phyloP scores from a whole-genome alignment of 345 rosid species.

The Gossypium rotundifolium region DNA sequence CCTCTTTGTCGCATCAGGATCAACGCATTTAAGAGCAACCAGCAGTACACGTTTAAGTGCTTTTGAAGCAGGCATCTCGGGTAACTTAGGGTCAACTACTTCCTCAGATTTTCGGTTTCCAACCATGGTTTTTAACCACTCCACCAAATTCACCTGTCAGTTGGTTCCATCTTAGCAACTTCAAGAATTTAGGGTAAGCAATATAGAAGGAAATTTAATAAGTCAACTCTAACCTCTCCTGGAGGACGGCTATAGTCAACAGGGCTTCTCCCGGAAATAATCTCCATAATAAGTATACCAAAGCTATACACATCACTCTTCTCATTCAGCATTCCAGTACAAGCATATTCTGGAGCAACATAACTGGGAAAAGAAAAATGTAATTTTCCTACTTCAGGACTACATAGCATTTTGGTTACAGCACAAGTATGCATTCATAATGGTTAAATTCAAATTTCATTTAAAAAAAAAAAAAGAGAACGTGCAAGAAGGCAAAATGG shows the following conservation, averaged over 20 bases:
- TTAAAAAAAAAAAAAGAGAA: not conserved
- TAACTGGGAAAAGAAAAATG: slow-evolving; percentile 39
- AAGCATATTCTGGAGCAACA: slow-evolving; percentile 97
- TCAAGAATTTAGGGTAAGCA: not conserved
- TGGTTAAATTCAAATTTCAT: not conserved
- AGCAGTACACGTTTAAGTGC: slow-evolving; percentile 79
- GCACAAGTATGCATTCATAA: not conserved
- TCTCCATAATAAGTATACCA: slow-evolving; percentile 90
- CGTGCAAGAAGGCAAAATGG: not conserved
- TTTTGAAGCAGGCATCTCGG: slow-evolving; percentile 79
- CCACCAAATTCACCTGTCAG: slow-evolving; percentile 82
- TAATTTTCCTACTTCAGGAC: not conserved
- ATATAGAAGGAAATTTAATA: not conserved
- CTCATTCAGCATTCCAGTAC: slow-evolving; percentile 93
- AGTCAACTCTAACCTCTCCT: slow-evolving; percentile 66
- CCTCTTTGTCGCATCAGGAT: slow-evolving; percentile 90
- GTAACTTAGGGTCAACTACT: slow-evolving; percentile 82
- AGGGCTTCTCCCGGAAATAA: slow-evolving; percentile 80
- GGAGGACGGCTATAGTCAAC: slow-evolving; percentile 85
- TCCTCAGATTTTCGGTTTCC: slow-evolving; percentile 85
- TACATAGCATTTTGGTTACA: not conserved
- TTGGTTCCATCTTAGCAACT: slow-evolving; percentile 13
- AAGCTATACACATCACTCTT: slow-evolving; percentile 93
- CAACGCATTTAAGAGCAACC: slow-evolving; percentile 90
- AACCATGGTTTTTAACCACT: slow-evolving; percentile 88